Percentiles rank a stretch among this genome's conserved stretches.
Conservation (phyloP, 1,284 basidiomycete species). For the Xerocomus cyaneibrunnescens region DNA sequence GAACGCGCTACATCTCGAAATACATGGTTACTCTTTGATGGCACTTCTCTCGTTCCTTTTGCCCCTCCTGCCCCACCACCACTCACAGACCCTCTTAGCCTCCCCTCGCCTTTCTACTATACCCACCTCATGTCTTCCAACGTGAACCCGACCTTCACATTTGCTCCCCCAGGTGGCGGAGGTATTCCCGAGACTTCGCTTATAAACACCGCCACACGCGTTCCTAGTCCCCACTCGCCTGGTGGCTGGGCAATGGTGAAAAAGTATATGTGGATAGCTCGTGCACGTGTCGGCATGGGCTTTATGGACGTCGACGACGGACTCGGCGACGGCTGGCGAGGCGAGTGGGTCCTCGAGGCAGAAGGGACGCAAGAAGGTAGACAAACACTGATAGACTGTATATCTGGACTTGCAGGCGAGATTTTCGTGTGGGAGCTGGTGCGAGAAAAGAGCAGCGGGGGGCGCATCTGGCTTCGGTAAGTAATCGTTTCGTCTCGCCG, state of each 20-base stretch:
- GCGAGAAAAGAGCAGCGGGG: conserved; percentile 56
- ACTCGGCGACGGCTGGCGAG: conserved; percentile 67
- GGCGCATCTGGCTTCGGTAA: conserved; percentile 65
- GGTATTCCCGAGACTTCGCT: conserved; percentile 44
- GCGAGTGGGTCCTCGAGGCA: conserved; percentile 73
- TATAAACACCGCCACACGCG: conserved; percentile 33
- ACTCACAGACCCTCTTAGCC: conserved; percentile 51
- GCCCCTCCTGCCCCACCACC: conserved; percentile 51
- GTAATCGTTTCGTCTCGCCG: conserved; percentile 16
- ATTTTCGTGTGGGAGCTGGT: conserved; percentile 56
- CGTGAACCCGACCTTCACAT: conserved; percentile 47
- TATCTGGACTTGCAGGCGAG: conserved; percentile 41
- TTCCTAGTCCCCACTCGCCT: conserved; percentile 58
- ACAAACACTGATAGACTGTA: conserved; percentile 52
- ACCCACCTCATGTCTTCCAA: conserved; percentile 57
- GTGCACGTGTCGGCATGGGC: conserved; percentile 43
- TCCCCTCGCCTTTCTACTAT: conserved; percentile 74
- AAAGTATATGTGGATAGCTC: conserved; percentile 62
- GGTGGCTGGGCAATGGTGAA: conserved; percentile 55
- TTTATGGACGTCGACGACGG: conserved; percentile 37
- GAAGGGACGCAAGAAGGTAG: conserved; percentile 71
- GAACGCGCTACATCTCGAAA: conserved; percentile 21
- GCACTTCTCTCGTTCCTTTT: conserved; percentile 55
- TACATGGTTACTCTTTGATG: conserved; percentile 72
- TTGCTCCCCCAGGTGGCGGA: conserved; percentile 34